Conservation (phyloP, 1,284 basidiomycete genomes). For the Pascua guehoae region DNA sequence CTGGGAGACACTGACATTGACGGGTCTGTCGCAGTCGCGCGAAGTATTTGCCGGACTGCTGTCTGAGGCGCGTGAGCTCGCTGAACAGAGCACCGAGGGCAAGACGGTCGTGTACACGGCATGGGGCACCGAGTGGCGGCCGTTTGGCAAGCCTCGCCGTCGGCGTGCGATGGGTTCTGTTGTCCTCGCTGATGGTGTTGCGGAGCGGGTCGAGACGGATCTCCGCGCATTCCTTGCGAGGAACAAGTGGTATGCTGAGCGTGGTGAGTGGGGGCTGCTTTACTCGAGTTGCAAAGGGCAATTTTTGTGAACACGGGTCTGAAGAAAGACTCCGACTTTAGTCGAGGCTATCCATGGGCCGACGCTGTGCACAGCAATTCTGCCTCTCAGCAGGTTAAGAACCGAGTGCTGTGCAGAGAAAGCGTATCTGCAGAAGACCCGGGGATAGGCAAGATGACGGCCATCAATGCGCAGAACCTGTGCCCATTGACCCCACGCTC, state of each 20-base stretch:
- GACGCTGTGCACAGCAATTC: too few relatives aligned
- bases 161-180: constrained; percentile 87
- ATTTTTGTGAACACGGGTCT: not conserved
- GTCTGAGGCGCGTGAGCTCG: constrained; percentile 81
- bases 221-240: constrained; percentile 76
- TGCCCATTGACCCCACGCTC: too few relatives aligned
- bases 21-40: constrained; percentile 82
- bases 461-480: too few relatives aligned
- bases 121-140: constrained; percentile 94
- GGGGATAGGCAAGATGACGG: too few relatives aligned
- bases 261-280: constrained; percentile 59
- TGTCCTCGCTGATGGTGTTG: constrained; percentile 78
- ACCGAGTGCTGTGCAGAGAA: too few relatives aligned
- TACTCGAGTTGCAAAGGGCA: not conserved
- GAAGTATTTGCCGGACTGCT: constrained; percentile 75
- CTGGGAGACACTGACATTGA: constrained; percentile 96
- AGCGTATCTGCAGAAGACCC: too few relatives aligned
- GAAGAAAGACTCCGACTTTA: too few relatives aligned
- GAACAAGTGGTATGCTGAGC: constrained; percentile 91
- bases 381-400: too few relatives aligned
- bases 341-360: too few relatives aligned
- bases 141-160: constrained; percentile 86
- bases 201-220: constrained; percentile 75
- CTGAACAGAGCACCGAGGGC: constrained; percentile 80
- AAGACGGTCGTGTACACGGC: constrained; percentile 95